Conservation (phyloP, 2,329 filamentous ascomycete species). For the Penicillium frequentans region DNA sequence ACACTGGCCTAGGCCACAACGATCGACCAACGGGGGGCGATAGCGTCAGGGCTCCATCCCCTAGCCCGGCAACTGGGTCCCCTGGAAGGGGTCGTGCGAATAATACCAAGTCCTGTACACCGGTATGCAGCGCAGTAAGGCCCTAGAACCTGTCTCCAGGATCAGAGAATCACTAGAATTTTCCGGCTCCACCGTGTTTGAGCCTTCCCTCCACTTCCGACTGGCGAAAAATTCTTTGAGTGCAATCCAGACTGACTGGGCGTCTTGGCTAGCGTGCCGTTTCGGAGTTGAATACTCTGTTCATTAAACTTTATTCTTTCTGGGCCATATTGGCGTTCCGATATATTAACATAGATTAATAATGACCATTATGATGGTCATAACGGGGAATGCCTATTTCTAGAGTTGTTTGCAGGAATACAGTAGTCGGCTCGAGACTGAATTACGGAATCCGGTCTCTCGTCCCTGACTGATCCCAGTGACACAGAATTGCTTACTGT, state of each 20-base stretch:
- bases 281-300: background rate
- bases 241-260: slow-evolving; percentile 1
- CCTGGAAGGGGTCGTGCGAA: background rate
- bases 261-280: background rate
- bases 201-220: background rate
- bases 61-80: slow-evolving; percentile 1
- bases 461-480: background rate
- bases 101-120: background rate
- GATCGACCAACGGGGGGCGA: slow-evolving; percentile 12
- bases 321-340: background rate
- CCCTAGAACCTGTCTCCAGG: background rate
- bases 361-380: background rate
- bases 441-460: background rate
- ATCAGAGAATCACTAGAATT: slow-evolving; percentile 1
- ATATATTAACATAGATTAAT: background rate
- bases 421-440: no score
- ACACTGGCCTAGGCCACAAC: slow-evolving; percentile 6
- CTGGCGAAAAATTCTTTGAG: background rate
- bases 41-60: slow-evolving; percentile 10
- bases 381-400: background rate
- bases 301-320: background rate
- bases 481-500: background rate
- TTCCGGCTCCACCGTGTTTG: background rate
- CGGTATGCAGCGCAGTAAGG: background rate
- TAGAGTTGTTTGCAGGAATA: background rate